Percentiles rank a stretch among this genome's conserved stretches.
Evolutionary conservation across 1,284 basidiomycete genomes (phyloP).

Genomic region (Cutaneotrichosporon dermatis): DNA sequence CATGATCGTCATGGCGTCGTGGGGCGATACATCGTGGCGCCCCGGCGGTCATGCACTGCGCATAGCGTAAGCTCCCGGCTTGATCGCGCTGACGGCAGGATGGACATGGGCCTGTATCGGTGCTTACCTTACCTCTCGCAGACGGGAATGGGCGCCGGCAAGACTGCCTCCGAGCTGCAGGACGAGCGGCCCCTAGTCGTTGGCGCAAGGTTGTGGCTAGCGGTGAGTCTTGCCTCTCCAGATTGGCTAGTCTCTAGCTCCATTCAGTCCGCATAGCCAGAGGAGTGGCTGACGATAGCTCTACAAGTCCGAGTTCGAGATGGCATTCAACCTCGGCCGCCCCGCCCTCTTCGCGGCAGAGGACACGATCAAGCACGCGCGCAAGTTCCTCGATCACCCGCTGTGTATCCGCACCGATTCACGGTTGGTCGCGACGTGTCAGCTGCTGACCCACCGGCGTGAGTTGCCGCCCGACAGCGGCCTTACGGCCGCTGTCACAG

Average conservation of each 20-base stretch:
- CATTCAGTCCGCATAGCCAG: neutral
- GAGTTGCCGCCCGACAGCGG: constrained; percentile 16
- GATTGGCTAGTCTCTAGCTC: too few species aligned
- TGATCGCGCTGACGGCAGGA: constrained; percentile 29
- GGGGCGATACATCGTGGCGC: constrained; percentile 44
- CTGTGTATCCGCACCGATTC: constrained; percentile 82
- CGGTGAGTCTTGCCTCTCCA: constrained; percentile 36
- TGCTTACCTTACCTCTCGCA: constrained; percentile 73
- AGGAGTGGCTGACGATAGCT: constrained; percentile 42
- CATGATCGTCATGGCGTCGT: constrained; percentile 54
- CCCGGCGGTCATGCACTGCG: constrained; percentile 72
- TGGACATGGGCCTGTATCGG: constrained; percentile 82
- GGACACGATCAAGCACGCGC: constrained; percentile 73
- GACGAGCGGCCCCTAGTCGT: constrained; percentile 73
- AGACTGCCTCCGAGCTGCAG: constrained; percentile 52
- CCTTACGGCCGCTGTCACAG: too few species aligned
- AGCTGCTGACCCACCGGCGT: constrained; percentile 39
- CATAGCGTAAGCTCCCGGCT: constrained; percentile 57
- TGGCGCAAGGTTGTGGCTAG: constrained; percentile 78
- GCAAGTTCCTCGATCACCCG: constrained; percentile 73
- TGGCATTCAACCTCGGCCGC: constrained; percentile 59
- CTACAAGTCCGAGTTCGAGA: constrained; percentile 74
- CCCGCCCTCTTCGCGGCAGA: constrained; percentile 82
- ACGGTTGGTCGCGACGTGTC: constrained; percentile 76
- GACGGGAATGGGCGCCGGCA: constrained; percentile 63